Conservation (phyloP, 352 stramenopile species). For the Phytopythium kandeliae region DNA sequence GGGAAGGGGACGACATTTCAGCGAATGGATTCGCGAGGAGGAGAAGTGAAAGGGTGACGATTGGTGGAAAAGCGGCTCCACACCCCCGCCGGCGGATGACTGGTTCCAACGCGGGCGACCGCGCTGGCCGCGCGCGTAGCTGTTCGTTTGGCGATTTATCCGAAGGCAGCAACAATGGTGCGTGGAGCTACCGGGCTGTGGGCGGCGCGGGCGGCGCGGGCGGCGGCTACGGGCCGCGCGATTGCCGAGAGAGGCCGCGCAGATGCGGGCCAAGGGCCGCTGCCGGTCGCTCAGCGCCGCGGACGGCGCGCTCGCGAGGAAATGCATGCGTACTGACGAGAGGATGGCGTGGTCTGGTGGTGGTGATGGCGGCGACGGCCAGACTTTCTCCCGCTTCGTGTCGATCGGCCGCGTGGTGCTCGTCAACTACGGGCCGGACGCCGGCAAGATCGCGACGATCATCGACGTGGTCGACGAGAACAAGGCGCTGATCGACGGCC, state of each 20-base stretch:
- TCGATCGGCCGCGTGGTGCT: slow-evolving; percentile 98
- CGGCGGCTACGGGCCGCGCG: neutral
- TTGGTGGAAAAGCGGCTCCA: slow-evolving; percentile 24
- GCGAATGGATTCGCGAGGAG: slow-evolving; percentile 19
- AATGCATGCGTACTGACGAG: no score
- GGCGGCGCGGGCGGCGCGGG: neutral
- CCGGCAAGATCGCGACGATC: slow-evolving; percentile 98
- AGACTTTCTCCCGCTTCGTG: slow-evolving; percentile 99
- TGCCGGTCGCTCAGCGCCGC: no score
- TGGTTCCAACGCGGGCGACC: slow-evolving; percentile 49
- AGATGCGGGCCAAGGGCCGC: no score
- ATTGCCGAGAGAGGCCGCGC: no score
- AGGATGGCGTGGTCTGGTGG: no score
- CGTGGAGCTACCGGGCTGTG: slow-evolving; percentile 12
- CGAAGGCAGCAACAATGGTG: slow-evolving; percentile 77
- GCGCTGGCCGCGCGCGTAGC: slow-evolving; percentile 21
- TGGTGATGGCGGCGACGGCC: neutral
- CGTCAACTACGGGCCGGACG: slow-evolving; percentile 98
- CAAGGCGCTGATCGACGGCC: slow-evolving; percentile 97
- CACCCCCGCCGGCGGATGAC: slow-evolving; percentile 56
- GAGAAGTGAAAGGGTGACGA: slow-evolving; percentile 2
- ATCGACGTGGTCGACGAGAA: slow-evolving; percentile 99
- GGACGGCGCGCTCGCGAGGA: no score
- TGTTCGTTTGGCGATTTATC: slow-evolving; percentile 86
- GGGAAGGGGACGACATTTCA: slow-evolving; percentile 12